Conservation (phyloP, 1,139 yeast genomes). For the Magnusiomyces clavatus region DNA sequence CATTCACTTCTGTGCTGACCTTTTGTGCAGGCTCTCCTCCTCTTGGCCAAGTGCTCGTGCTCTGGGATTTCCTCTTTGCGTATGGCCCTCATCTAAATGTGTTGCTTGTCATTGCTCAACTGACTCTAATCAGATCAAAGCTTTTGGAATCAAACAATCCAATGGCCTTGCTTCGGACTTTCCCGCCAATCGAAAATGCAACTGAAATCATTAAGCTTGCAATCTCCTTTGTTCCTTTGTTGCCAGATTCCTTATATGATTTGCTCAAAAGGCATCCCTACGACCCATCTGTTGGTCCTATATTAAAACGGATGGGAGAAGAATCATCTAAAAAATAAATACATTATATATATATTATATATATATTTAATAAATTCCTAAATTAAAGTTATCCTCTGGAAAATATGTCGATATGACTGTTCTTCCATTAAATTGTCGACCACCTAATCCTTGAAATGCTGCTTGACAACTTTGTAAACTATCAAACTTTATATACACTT, state of each 20-base stretch:
- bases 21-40: constrained; percentile 90
- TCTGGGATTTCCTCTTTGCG: constrained; percentile 90
- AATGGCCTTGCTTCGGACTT: constrained; percentile 63
- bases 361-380: constrained; percentile 25
- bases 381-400: constrained; percentile 45
- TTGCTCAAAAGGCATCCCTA: constrained; percentile 64
- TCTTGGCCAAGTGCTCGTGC: constrained; percentile 57
- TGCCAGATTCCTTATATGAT: constrained; percentile 63
- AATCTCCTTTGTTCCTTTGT: constrained; percentile 68
- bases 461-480: constrained; percentile 43
- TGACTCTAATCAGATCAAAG: constrained; percentile 58
- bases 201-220: constrained; percentile 71
- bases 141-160: constrained; percentile 57
- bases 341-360: not conserved
- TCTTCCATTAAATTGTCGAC: constrained; percentile 61
- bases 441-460: constrained; percentile 60
- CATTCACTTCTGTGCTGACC: constrained; percentile 81
- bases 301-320: too few species aligned
- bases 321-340: not conserved
- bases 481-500: constrained; percentile 59
- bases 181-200: constrained; percentile 60
- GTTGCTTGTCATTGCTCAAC: constrained; percentile 75
- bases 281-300: constrained; percentile 32
- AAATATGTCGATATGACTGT: constrained; percentile 60
- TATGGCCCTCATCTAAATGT: constrained; percentile 88